phyloP scores from a whole-genome alignment of 495 filamentous ascomycete species.

The Apiosordaria backusii region DNA sequence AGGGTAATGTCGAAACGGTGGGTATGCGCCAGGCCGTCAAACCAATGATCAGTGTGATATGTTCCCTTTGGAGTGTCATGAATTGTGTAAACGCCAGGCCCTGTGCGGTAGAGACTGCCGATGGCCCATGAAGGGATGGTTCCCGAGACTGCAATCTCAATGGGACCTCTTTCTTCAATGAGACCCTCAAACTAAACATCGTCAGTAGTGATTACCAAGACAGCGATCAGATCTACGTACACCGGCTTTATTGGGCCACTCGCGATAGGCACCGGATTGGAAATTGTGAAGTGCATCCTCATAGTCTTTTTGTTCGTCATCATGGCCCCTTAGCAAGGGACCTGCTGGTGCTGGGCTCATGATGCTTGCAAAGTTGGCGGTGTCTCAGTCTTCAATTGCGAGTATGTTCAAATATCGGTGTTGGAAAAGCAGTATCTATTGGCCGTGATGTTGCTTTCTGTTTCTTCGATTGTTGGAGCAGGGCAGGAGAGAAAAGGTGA shows the following conservation, averaged over 20 bases:
- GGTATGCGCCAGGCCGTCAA: conserved; percentile 72
- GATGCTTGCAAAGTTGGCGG: too few species aligned
- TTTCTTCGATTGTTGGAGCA: too few species aligned
- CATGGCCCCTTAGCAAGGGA: background rate
- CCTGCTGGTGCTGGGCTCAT: background rate
- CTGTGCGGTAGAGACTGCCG: conserved; percentile 69
- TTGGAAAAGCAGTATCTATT: too few species aligned
- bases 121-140: conserved; percentile 44
- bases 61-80: conserved; percentile 53
- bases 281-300: background rate
- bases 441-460: too few species aligned
- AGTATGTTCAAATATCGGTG: too few species aligned
- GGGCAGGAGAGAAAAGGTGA: too few species aligned
- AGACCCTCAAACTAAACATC: conserved; percentile 43
- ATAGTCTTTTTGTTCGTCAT: background rate
- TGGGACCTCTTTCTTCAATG: conserved; percentile 43
- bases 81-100: conserved; percentile 59
- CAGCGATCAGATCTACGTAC: conserved; percentile 26
- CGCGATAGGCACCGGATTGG: conserved; percentile 11
- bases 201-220: background rate
- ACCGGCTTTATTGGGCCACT: conserved; percentile 47
- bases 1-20: conserved; percentile 66
- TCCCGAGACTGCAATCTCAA: conserved; percentile 39
- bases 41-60: conserved; percentile 66
- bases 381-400: too few species aligned